Percentiles rank a stretch among this genome's conserved stretches.
Conservation (phyloP, 2,329 filamentous ascomycete species). For the Corniculantispora saksenae region DNA sequence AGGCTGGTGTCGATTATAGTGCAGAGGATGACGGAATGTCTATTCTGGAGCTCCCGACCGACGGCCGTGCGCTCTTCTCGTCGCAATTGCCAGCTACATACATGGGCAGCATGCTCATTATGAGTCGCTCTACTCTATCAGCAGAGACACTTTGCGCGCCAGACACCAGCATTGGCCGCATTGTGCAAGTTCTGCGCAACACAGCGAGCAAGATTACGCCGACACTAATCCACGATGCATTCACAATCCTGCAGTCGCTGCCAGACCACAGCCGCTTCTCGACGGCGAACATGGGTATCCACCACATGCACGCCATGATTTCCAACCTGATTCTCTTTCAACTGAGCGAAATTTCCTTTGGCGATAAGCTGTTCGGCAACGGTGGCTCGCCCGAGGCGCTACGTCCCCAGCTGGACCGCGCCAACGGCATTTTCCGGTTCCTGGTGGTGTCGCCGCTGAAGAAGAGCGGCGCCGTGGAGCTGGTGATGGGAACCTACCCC, state of each 20-base stretch:
- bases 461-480: constrained; percentile 31
- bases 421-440: constrained; percentile 28
- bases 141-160: constrained; percentile 30
- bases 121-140: constrained; percentile 29
- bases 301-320: constrained; percentile 32
- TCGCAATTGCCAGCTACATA: constrained; percentile 30
- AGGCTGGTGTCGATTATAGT: too few relatives aligned
- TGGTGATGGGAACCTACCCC: constrained; percentile 29
- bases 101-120: constrained; percentile 31
- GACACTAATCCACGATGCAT: constrained; percentile 31
- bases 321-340: constrained; percentile 34
- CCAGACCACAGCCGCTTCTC: constrained; percentile 28
- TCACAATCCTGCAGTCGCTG: constrained; percentile 29
- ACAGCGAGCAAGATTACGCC: constrained; percentile 29
- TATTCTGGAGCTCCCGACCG: constrained; percentile 37
- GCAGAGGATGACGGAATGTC: constrained; percentile 28
- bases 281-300: constrained; percentile 29
- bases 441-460: constrained; percentile 31
- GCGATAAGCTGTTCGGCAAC: constrained; percentile 29
- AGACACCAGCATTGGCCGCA: constrained; percentile 27
- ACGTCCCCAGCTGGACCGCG: constrained; percentile 31
- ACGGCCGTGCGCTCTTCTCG: constrained; percentile 33
- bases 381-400: constrained; percentile 29
- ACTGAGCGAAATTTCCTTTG: constrained; percentile 31
- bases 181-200: constrained; percentile 30